A percentile compares a stretch with the other conserved stretches of the same genome.
phyloP scores from a whole-genome alignment of 768 basidiomycete species.

The Chalciporus piperatus region DNA sequence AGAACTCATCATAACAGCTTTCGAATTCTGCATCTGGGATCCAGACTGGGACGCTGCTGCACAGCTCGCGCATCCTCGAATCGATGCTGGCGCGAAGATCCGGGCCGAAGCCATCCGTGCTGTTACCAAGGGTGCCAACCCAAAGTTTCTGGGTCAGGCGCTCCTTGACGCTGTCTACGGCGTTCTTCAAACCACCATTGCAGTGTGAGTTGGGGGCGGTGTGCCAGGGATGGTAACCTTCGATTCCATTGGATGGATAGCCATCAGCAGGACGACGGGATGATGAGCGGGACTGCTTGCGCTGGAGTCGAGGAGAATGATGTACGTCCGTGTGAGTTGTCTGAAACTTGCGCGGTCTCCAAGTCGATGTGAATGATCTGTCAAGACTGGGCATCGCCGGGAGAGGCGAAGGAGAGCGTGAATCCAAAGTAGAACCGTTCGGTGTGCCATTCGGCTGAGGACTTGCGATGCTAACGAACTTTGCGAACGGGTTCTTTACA shows the following conservation, averaged over 20 bases:
- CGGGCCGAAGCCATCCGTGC: conserved; percentile 63
- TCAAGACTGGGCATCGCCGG: conserved; percentile 15
- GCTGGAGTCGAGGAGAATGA: conserved; percentile 40
- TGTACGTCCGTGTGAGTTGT: conserved; percentile 46
- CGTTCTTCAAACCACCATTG: conserved; percentile 84
- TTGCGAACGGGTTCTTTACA: conserved; percentile 61
- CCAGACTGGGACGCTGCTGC: conserved; percentile 63
- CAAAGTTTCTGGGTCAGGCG: conserved; percentile 51
- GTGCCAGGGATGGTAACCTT: conserved; percentile 38
- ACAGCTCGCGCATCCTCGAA: conserved; percentile 40
- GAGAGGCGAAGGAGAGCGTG: neutral
- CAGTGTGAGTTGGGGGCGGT: conserved; percentile 65
- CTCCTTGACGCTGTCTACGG: conserved; percentile 62
- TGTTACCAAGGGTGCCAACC: conserved; percentile 74
- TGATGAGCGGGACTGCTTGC: conserved; percentile 52
- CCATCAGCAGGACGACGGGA: conserved; percentile 40
- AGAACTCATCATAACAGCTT: conserved; percentile 82
- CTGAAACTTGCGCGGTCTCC: conserved; percentile 44
- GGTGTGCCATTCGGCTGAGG: conserved; percentile 15
- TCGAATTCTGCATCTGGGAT: conserved; percentile 78
- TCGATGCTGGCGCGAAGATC: conserved; percentile 57
- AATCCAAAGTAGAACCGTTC: conserved; percentile 6
- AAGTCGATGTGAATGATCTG: conserved; percentile 24
- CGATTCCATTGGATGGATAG: conserved; percentile 30
- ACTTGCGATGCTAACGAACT: conserved; percentile 38